phyloP scores from a whole-genome alignment of 2,329 filamentous ascomycete species.

The Elsinoe necatrix region DNA sequence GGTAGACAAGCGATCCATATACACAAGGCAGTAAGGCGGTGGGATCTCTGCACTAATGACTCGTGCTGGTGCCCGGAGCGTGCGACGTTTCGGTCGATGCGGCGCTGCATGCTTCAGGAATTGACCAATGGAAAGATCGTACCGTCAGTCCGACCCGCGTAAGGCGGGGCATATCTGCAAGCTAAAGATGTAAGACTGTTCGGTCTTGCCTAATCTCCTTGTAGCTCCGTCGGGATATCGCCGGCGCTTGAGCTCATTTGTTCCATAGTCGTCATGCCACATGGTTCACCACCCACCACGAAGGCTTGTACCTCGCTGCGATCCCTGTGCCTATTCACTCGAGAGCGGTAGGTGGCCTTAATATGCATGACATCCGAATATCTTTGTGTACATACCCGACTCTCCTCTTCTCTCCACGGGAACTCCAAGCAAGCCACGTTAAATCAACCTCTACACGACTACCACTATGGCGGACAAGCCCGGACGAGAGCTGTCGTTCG shows the following conservation, averaged over 20 bases:
- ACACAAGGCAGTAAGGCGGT: background rate
- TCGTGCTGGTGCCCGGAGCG: background rate
- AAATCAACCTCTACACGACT: background rate
- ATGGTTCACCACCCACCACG: background rate
- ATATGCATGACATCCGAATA: slow-evolving; percentile 4
- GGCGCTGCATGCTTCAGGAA: background rate
- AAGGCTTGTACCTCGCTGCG: background rate
- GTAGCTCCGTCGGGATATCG: too few relatives aligned
- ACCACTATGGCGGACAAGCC: slow-evolving; percentile 3
- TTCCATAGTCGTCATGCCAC: background rate
- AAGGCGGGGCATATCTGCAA: background rate
- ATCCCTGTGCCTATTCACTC: background rate
- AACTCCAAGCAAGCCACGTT: background rate
- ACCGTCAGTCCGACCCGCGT: too few relatives aligned
- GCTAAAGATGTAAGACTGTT: background rate
- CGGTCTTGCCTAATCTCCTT: background rate
- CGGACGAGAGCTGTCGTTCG: slow-evolving; percentile 20
- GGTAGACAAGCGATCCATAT: background rate
- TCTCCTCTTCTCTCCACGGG: background rate
- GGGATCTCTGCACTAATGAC: background rate
- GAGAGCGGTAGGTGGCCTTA: slow-evolving; percentile 5
- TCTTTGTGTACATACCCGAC: background rate
- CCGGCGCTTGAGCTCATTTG: background rate
- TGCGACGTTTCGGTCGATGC: background rate
- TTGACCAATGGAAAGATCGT: background rate